Conservation (phyloP, 345 rosid species). For the Eucalyptus pauciflora region DNA sequence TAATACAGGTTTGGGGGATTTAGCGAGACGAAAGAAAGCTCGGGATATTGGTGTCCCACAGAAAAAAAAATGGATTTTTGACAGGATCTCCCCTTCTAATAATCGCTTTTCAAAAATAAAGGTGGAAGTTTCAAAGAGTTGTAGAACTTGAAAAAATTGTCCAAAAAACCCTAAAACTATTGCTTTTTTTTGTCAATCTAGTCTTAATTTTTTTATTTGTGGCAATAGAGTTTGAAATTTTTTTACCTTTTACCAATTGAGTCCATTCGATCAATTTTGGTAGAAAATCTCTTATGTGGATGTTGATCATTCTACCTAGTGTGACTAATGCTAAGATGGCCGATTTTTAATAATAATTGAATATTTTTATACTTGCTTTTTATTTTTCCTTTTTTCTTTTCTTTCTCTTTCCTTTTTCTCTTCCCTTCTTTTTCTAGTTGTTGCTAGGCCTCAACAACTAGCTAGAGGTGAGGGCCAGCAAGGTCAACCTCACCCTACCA, state of each 20-base stretch:
- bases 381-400: no score
- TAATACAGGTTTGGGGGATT: background rate
- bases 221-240: accelerated
- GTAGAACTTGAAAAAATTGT: background rate
- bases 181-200: no score
- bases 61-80: background rate
- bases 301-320: background rate
- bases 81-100: background rate
- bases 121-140: background rate
- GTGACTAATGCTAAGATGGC: no score
- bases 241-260: no score
- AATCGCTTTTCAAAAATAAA: background rate
- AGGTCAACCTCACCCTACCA: background rate
- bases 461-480: background rate
- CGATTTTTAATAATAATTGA: background rate
- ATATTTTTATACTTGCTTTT: no score
- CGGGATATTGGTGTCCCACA: background rate
- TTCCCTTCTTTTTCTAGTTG: background rate
- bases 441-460: background rate
- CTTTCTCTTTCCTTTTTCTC: background rate
- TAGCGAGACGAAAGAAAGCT: background rate
- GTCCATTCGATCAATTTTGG: no score
- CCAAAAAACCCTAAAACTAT: no score
- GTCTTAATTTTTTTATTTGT: no score
- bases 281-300: background rate